Evolutionary conservation across 208 protist genomes (phyloP).

Genomic region (Leishmania gerbilli): DNA sequence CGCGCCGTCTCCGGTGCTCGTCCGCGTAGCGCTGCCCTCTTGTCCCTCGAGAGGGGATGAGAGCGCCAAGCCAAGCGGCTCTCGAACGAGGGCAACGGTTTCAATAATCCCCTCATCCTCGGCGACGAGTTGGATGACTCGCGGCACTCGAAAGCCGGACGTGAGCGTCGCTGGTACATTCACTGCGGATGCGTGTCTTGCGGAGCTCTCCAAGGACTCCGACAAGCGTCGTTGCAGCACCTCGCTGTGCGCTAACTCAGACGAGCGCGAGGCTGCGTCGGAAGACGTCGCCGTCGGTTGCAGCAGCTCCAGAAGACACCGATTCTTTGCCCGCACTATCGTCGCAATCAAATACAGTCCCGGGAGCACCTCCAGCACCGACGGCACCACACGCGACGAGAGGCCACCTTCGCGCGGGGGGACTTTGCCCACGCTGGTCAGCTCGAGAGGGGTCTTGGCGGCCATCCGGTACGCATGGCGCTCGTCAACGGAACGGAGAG

Average conservation of each 20-base stretch:
- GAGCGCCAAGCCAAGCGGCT: conserved; percentile 17
- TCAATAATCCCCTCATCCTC: conserved; percentile 78
- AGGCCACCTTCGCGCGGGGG: conserved; percentile 13
- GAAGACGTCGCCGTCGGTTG: conserved; percentile 9
- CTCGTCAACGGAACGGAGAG: not conserved
- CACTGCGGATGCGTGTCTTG: not conserved
- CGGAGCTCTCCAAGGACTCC: not conserved
- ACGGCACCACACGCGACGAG: not conserved
- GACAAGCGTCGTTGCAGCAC: conserved; percentile 5
- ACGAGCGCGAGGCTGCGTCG: not conserved
- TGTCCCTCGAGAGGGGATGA: conserved; percentile 2
- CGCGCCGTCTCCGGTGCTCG: not conserved
- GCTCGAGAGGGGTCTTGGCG: conserved; percentile 17
- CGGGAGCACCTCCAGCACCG: conserved; percentile 50
- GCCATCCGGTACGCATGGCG: not conserved
- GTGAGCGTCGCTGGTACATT: conserved; percentile 24
- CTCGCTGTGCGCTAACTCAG: not conserved
- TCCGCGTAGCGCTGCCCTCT: not conserved
- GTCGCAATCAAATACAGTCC: conserved; percentile 65
- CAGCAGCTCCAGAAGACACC: conserved; percentile 64
- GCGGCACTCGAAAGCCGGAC: conserved; percentile 47
- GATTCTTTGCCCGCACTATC: conserved; percentile 40
- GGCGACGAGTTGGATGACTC: conserved; percentile 52
- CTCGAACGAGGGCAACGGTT: conserved; percentile 53
- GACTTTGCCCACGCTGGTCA: conserved; percentile 17